phyloP scores from a whole-genome alignment of 2,329 filamentous ascomycete species.

The Nemania abortiva region DNA sequence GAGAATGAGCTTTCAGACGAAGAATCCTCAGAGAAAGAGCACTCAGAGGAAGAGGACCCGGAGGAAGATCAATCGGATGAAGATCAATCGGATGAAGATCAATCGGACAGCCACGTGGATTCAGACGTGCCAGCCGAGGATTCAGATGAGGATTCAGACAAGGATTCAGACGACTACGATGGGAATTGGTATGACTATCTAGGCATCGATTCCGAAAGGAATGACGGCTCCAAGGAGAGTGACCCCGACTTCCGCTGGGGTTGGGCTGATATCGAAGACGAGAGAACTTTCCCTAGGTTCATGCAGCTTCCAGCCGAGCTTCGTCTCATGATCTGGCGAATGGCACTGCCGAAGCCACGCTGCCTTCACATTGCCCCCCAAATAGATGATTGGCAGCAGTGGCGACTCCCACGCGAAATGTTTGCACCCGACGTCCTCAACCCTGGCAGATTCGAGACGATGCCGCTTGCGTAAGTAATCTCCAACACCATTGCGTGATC shows the following conservation, averaged over 20 bases:
- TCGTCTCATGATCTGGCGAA: constrained; percentile 8
- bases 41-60: background rate
- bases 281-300: constrained; percentile 4
- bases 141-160: background rate
- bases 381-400: background rate
- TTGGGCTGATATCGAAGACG: background rate
- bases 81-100: background rate
- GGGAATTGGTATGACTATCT: background rate
- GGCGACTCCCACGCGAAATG: background rate
- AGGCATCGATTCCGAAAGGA: background rate
- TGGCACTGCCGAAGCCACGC: constrained; percentile 3
- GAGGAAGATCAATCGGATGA: background rate
- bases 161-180: background rate
- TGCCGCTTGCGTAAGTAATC: background rate
- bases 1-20: background rate
- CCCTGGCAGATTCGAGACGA: background rate
- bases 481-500: background rate
- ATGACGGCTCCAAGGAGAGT: background rate
- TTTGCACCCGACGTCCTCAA: background rate
- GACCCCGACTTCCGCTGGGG: background rate
- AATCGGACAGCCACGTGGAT: too few relatives aligned
- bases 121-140: background rate
- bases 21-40: background rate
- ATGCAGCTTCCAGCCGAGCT: constrained; percentile 1
- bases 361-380: background rate